These are phyloP conservation scores for Gelatoporia subvermispora DNA, from an alignment of 768 basidiomycete species.

Conservation along the genomic window DNA sequence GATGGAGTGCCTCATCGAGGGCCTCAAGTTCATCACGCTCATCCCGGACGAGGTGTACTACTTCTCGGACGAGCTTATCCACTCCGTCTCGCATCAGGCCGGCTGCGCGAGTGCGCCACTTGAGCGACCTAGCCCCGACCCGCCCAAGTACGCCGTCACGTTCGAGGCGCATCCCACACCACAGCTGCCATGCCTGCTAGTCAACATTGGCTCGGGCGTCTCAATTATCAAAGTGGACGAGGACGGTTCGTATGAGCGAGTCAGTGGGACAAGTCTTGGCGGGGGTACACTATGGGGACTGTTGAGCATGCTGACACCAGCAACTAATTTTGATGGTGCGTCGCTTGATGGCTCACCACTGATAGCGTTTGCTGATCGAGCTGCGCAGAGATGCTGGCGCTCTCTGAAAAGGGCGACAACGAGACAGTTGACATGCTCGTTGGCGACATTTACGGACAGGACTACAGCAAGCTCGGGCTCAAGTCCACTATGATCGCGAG, in stretches of 20 bases:
- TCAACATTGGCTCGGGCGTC: slow-evolving; percentile 97
- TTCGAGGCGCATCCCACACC: slow-evolving; percentile 82
- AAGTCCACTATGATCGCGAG: slow-evolving; percentile 98
- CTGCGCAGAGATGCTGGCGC: slow-evolving; percentile 82
- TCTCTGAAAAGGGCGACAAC: slow-evolving; percentile 94
- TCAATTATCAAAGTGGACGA: slow-evolving; percentile 97
- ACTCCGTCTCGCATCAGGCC: slow-evolving; percentile 41
- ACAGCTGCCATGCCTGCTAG: slow-evolving; percentile 91
- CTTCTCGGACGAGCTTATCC: slow-evolving; percentile 96
- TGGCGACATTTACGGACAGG: slow-evolving; percentile 98
- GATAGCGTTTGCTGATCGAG: slow-evolving; percentile 7
- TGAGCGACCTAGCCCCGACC: slow-evolving; percentile 85
- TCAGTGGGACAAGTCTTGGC: slow-evolving; percentile 94
- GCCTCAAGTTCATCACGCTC: slow-evolving; percentile 90
- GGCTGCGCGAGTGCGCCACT: slow-evolving; percentile 29
- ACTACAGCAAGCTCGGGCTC: slow-evolving; percentile 90
- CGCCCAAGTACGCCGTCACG: slow-evolving; percentile 83
- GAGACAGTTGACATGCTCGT: slow-evolving; percentile 96
- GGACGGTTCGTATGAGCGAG: slow-evolving; percentile 92
- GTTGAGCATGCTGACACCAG: slow-evolving; percentile 90
- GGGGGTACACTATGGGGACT: slow-evolving; percentile 98
- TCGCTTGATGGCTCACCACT: slow-evolving; percentile 10
- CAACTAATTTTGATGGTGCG: slow-evolving; percentile 92
- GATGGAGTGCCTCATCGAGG: slow-evolving; percentile 98
- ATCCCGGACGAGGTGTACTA: slow-evolving; percentile 98